Percentiles rank a stretch among this genome's conserved stretches.
Evolutionary conservation across 345 rosid species (phyloP).

Genomic region (Murraya koenigii): DNA sequence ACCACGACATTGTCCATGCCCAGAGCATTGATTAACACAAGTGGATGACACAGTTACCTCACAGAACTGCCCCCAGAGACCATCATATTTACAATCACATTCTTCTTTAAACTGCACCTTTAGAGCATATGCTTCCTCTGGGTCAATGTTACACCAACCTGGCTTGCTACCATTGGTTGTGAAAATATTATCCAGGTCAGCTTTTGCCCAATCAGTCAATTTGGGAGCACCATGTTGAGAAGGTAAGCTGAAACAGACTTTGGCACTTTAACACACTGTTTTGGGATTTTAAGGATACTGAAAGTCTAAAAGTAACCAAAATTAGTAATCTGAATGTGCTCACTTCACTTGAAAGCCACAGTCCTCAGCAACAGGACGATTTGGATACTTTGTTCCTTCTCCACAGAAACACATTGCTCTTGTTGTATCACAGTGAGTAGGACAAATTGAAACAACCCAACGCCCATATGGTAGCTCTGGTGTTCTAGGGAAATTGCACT

Average conservation of each 20-base stretch:
- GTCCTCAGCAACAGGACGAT: constrained; percentile 84
- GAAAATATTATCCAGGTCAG: constrained; percentile 69
- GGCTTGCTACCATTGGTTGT: constrained; percentile 73
- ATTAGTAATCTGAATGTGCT: constrained; percentile 25
- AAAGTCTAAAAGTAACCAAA: constrained; percentile 1
- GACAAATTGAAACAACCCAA: constrained; percentile 91
- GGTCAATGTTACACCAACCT: constrained; percentile 98
- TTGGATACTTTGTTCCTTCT: constrained; percentile 94
- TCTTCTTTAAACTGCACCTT: constrained; percentile 69
- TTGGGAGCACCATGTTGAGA: constrained; percentile 60
- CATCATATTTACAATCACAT: constrained; percentile 94
- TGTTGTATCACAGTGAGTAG: constrained; percentile 81
- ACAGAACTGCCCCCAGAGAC: constrained; percentile 80
- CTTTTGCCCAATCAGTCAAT: constrained; percentile 70
- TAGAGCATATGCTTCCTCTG: constrained; percentile 63
- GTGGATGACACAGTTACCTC: constrained; percentile 76
- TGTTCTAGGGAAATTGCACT: constrained; percentile 69
- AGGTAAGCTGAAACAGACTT: constrained; percentile 50
- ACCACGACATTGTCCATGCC: constrained; percentile 85
- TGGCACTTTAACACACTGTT: constrained; percentile 5
- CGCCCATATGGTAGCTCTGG: constrained; percentile 77
- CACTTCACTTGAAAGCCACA: constrained; percentile 84
- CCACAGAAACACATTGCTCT: constrained; percentile 99
- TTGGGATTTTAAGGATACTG: background rate
- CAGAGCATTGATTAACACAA: constrained; percentile 91